Evolutionary conservation across 768 basidiomycete genomes (phyloP).

Genomic region (Dentipellis sp.): DNA sequence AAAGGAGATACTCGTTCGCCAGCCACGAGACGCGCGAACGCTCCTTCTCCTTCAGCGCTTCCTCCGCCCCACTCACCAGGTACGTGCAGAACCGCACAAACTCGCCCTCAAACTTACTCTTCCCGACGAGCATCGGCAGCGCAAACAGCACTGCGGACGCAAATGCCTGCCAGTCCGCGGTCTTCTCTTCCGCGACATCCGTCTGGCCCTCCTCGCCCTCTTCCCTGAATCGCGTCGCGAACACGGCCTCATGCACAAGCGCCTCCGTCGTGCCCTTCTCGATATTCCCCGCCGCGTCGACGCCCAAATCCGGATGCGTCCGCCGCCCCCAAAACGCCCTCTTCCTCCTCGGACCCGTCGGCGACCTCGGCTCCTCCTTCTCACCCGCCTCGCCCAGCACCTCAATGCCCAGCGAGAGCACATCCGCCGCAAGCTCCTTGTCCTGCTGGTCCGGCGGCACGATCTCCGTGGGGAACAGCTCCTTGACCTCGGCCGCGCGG

Average conservation of each 20-base stretch:
- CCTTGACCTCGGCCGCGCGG: conserved; percentile 50
- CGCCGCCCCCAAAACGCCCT: conserved; percentile 71
- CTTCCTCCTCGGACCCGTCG: conserved; percentile 37
- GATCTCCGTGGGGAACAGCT: conserved; percentile 62
- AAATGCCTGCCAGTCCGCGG: conserved; percentile 48
- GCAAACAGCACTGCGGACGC: conserved; percentile 52
- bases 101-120: conserved; percentile 57
- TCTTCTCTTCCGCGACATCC: conserved; percentile 10
- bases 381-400: conserved; percentile 17
- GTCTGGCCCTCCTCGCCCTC: conserved; percentile 4
- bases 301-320: conserved; percentile 63
- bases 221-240: conserved; percentile 54
- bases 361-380: conserved; percentile 27
- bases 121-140: conserved; percentile 48
- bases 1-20: conserved; percentile 52
- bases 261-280: conserved; percentile 71
- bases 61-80: conserved; percentile 48
- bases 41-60: conserved; percentile 29
- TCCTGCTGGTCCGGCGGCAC: conserved; percentile 47
- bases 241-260: conserved; percentile 72
- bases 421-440: conserved; percentile 21
- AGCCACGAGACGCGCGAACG: conserved; percentile 53
- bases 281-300: conserved; percentile 30
- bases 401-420: background rate
- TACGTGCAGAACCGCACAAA: conserved; percentile 57